These are phyloP conservation scores for Keithomyces neogunnii DNA, from an alignment of 2,329 filamentous ascomycete species.

Conservation along the genomic window DNA sequence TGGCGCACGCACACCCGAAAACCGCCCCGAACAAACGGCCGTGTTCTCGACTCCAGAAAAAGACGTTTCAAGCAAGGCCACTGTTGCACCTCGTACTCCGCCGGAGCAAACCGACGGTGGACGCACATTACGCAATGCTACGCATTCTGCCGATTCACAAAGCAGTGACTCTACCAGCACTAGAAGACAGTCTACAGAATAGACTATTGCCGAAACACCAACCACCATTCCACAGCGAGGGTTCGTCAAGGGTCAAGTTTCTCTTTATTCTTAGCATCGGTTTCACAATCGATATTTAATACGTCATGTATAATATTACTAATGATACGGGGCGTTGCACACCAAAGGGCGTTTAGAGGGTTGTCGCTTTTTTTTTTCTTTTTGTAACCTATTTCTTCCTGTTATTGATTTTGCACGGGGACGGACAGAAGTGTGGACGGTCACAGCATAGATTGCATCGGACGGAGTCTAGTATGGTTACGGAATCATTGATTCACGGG, in stretches of 20 bases:
- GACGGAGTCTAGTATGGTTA: slow-evolving; percentile 1
- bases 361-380: background rate
- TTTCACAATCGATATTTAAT: background rate
- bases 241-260: no score
- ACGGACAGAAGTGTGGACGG: background rate
- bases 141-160: slow-evolving; percentile 10
- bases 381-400: background rate
- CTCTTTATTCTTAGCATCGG: background rate
- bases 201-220: background rate
- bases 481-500: background rate
- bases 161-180: slow-evolving; percentile 7
- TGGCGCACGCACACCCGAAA: background rate
- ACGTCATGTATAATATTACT: background rate
- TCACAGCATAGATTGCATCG: slow-evolving; percentile 2
- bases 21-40: background rate
- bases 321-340: background rate
- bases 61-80: background rate
- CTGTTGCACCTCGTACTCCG: slow-evolving; percentile 15
- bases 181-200: slow-evolving; percentile 18
- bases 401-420: background rate
- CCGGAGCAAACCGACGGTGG: slow-evolving; percentile 20
- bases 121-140: slow-evolving; percentile 16
- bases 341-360: background rate
- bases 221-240: background rate
- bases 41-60: slow-evolving; percentile 3